A percentile compares a stretch with the other conserved stretches of the same genome.
phyloP scores from a whole-genome alignment of 441 rosid species.

The Populus hybrid region DNA sequence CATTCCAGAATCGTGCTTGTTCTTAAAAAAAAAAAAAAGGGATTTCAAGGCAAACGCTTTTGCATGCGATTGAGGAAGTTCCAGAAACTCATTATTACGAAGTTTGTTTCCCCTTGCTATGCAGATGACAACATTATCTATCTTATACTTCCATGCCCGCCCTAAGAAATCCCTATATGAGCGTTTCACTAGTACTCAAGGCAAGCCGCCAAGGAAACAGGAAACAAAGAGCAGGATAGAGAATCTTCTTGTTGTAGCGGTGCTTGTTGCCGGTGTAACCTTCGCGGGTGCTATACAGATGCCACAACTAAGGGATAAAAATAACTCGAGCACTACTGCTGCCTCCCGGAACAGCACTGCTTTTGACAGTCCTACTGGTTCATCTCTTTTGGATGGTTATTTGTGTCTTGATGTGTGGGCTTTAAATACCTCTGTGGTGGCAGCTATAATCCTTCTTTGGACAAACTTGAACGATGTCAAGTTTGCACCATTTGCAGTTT shows the following conservation, averaged over 20 bases:
- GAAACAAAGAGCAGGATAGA: not conserved
- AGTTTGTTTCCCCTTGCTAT: not conserved
- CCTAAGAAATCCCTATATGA: not conserved
- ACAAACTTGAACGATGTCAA: not conserved
- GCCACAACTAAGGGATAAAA: too few relatives aligned
- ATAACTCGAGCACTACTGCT: not conserved
- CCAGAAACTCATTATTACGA: not conserved
- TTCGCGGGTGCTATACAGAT: constrained; percentile 5
- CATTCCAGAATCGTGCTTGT: not conserved
- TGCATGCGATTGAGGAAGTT: not conserved
- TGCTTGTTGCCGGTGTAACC: constrained; percentile 12
- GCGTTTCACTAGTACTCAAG: not conserved
- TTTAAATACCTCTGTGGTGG: not conserved
- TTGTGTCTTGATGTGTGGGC: not conserved
- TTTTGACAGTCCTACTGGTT: not conserved
- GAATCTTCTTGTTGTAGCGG: constrained; percentile 10
- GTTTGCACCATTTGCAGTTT: not conserved
- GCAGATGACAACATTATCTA: constrained; percentile 1
- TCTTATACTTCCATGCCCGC: not conserved
- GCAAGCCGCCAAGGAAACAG: not conserved
- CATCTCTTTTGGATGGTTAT: not conserved
- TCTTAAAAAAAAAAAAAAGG: too few relatives aligned
- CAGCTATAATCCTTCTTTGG: not conserved
- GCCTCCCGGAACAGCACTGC: not conserved
- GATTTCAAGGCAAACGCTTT: not conserved